Evolutionary conservation across 2,329 filamentous ascomycete species (phyloP), one percentile per base, ranked within the genome.

Genomic region (Aspergillus ruber): DNA sequence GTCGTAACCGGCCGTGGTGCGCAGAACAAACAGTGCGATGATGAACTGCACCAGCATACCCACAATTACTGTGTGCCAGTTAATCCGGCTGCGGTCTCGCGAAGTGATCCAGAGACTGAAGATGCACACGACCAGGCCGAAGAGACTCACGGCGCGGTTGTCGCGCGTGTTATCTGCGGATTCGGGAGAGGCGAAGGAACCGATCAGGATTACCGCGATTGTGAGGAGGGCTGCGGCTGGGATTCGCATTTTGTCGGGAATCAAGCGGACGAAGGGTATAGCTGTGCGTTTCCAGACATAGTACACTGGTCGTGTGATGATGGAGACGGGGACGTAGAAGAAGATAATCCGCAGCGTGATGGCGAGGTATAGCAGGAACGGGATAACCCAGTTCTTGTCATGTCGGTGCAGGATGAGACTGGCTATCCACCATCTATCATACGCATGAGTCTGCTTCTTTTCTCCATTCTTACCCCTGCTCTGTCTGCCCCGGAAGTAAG

Each of bases 41-140:
- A 96, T 76, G 70, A 90, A 96, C 68, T 96, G 90, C 9, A 84
- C 76, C 38, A 95, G 75, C 85, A 95, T 93, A 50, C 90, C 90
- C 33, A 86, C 87, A 51, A 95, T 88, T 57, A 96, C 86, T 1
- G 86, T 87, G 61, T 86, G 84, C 85, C 84, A 90, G 25, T 67
- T 53, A 43, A 74, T 71, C 54, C 69, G 75, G 56, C 70, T 81
- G 56, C 86, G 80, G 66, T 90, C 77, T 49, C 74, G 79, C 36
- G 89, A 95, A 1, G 88, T 93, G 12, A 63, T 60, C 69, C 80
- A 93, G 56, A 95, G 81, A 1, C 67, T 48, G 48, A 70, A 71
- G 55, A 95, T 73, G 66, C 91, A 84, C 47, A 95, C 79, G 3
- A 78, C 56, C 15, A 95, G 74, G 20, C 90, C 90, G 50, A 93